Evolutionary conservation across 2,329 filamentous ascomycete species (phyloP).

Genomic region (Parastagonospora avenae): DNA sequence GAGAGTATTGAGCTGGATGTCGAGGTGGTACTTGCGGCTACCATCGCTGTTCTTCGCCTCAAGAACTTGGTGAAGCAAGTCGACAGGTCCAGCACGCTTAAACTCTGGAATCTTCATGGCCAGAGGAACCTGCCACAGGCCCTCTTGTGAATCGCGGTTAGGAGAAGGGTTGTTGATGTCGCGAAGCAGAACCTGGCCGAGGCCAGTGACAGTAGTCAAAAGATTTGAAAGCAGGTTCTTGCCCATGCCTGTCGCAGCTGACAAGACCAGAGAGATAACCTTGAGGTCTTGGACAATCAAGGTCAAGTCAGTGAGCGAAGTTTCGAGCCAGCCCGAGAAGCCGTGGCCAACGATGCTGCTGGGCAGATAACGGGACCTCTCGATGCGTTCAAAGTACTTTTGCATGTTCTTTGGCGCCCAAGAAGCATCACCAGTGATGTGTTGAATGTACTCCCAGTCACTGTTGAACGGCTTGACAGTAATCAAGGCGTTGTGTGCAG

Average conservation of each 20-base stretch:
- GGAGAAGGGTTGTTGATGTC: slow-evolving; percentile 58
- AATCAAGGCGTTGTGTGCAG: slow-evolving; percentile 65
- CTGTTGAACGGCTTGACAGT: slow-evolving; percentile 61
- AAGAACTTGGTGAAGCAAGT: slow-evolving; percentile 57
- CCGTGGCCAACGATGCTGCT: slow-evolving; percentile 58
- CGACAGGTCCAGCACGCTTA: slow-evolving; percentile 59
- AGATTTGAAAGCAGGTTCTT: slow-evolving; percentile 37
- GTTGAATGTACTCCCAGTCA: slow-evolving; percentile 63
- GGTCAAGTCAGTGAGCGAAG: slow-evolving; percentile 55
- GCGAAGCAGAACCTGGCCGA: slow-evolving; percentile 53
- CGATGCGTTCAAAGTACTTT: slow-evolving; percentile 59
- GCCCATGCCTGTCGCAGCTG: slow-evolving; percentile 58
- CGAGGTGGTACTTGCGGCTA: slow-evolving; percentile 59
- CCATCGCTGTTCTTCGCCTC: slow-evolving; percentile 57
- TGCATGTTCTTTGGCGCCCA: slow-evolving; percentile 67
- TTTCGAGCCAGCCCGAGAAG: slow-evolving; percentile 61
- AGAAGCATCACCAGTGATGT: slow-evolving; percentile 62
- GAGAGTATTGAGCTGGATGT: slow-evolving; percentile 63
- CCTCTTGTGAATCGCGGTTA: slow-evolving; percentile 53
- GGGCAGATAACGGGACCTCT: slow-evolving; percentile 59
- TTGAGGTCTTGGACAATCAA: slow-evolving; percentile 59
- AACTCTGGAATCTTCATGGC: slow-evolving; percentile 49
- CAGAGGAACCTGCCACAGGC: slow-evolving; percentile 63
- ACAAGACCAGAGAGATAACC: slow-evolving; percentile 57
- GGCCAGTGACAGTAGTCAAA: slow-evolving; percentile 49